These are phyloP conservation scores for Protea cynaroides DNA, from an alignment of 164 flowering plant genomes.

Conservation along the genomic window DNA sequence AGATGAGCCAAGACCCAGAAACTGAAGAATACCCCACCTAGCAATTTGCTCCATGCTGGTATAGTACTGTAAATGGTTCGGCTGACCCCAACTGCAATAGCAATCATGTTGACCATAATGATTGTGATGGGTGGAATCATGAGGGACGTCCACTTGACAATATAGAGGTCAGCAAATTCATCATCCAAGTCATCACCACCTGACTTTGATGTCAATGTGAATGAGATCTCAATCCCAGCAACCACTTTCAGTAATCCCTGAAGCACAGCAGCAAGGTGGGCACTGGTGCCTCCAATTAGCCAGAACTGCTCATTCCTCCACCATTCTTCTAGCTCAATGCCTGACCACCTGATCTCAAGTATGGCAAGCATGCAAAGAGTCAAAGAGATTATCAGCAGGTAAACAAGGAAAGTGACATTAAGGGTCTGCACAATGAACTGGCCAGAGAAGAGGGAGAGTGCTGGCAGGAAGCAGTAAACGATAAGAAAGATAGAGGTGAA, in stretches of 20 bases:
- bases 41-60: conserved; percentile 70
- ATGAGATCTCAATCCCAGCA: conserved; percentile 85
- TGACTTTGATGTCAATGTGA: conserved; percentile 77
- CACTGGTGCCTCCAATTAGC: conserved; percentile 89
- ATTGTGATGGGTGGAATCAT: conserved; percentile 80
- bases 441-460: conserved; percentile 71
- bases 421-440: conserved; percentile 70
- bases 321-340: conserved; percentile 74
- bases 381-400: conserved; percentile 59
- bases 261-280: conserved; percentile 83
- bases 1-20: conserved; percentile 88
- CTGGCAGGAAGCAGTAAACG: conserved; percentile 82
- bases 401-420: conserved; percentile 55
- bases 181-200: conserved; percentile 61
- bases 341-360: conserved; percentile 87
- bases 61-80: conserved; percentile 55
- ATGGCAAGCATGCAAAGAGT: conserved; percentile 62
- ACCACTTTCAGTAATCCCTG: conserved; percentile 80
- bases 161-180: conserved; percentile 68
- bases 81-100: conserved; percentile 58
- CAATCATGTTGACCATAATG: conserved; percentile 67
- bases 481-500: conserved; percentile 78
- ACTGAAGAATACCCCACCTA: conserved; percentile 88
- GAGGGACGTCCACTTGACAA: conserved; percentile 71
- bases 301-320: conserved; percentile 94